Evolutionary conservation across 2,329 filamentous ascomycete genomes (phyloP).

Genomic region (Penicillium digitatum): DNA sequence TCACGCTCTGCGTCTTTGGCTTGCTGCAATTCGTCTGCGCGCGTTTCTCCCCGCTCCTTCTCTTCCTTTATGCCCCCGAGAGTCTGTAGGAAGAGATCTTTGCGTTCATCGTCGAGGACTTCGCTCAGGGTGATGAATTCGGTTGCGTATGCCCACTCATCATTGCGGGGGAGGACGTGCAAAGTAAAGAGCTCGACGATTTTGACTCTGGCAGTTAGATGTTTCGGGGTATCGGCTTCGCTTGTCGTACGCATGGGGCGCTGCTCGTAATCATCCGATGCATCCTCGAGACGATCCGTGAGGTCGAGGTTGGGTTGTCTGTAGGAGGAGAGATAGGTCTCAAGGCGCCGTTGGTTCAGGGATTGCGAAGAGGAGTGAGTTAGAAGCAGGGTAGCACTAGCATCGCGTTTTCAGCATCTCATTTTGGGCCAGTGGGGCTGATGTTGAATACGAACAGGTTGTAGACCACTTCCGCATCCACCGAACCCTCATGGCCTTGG

Average conservation of each 20-base stretch:
- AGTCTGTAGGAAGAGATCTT: slow-evolving; percentile 83
- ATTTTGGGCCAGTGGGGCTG: background rate
- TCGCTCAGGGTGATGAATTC: slow-evolving; percentile 86
- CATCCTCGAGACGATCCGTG: slow-evolving; percentile 55
- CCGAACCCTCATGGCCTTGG: slow-evolving; percentile 78
- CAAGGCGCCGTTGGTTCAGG: slow-evolving; percentile 80
- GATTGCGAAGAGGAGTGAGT: slow-evolving; percentile 82
- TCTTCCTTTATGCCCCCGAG: slow-evolving; percentile 81
- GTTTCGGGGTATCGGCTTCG: slow-evolving; percentile 76
- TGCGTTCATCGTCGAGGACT: slow-evolving; percentile 84
- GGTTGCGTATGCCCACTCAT: slow-evolving; percentile 91
- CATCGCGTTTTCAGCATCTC: slow-evolving; percentile 36
- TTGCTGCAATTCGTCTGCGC: slow-evolving; percentile 60
- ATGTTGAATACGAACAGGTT: slow-evolving; percentile 43
- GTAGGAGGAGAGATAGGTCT: slow-evolving; percentile 79
- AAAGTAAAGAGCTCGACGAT: slow-evolving; percentile 93
- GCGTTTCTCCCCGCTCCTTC: slow-evolving; percentile 65
- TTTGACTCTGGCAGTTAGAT: slow-evolving; percentile 79
- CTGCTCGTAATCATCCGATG: slow-evolving; percentile 30
- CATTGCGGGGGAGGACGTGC: slow-evolving; percentile 87
- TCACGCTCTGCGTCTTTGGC: slow-evolving; percentile 54
- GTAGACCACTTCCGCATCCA: slow-evolving; percentile 85
- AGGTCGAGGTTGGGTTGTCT: slow-evolving; percentile 70
- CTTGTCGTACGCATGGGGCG: slow-evolving; percentile 43
- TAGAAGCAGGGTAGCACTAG: slow-evolving; percentile 79